Evolutionary conservation across 2,329 filamentous ascomycete genomes (phyloP), one percentile per base, ranked within the genome.

Genomic region (Colletotrichum nymphaeae): DNA sequence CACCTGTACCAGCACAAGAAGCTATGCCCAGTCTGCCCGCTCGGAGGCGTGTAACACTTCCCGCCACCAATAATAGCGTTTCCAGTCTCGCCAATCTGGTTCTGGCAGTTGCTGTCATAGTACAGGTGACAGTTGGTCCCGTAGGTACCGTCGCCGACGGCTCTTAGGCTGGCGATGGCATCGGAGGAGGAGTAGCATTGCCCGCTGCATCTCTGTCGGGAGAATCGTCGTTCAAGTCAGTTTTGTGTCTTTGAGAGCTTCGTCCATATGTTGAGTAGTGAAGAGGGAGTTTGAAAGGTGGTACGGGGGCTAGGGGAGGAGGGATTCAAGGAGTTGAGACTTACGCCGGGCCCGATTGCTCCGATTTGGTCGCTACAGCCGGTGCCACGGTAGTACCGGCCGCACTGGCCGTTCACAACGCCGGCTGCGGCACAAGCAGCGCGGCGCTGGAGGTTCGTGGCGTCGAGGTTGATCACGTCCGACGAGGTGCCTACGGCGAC

Each of bases 341-440:
- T 7, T 22, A 49, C 59, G 19, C 59, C 59, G 14, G 59, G 37
- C 6, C 24, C 37, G 7, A 49, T 63, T 24, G 37, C 37, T 12
- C 24, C 59, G 24, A 63, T 63, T 19, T 63, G 59, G 16, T 63
- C 59, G 59, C 28, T 63, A 37, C 59, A 63, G 37, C 59, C 37
- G 11, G 59, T 63, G 19, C 59, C 59, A 14, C 59, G 59, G 37
- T 49, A 63, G 59, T 49, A 63, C 11, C 59, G 59, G 19, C 59
- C 59, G 16, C 59, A 49, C 2, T 63, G 37, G 24, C 59, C 37
- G 59, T 63, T 63, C 37, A 63, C 59, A 14, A 63, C 37, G 37
- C 37, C 37, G 37, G 37, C 35, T 7, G 35, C 35, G 58, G 58
- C 58, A 19, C 58, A 62, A 26, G 58, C 59, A 9, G 37, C 24